These are phyloP conservation scores for Effrenium voratum DNA, from an alignment of 73 alveolate species.

Conservation along the genomic window DNA sequence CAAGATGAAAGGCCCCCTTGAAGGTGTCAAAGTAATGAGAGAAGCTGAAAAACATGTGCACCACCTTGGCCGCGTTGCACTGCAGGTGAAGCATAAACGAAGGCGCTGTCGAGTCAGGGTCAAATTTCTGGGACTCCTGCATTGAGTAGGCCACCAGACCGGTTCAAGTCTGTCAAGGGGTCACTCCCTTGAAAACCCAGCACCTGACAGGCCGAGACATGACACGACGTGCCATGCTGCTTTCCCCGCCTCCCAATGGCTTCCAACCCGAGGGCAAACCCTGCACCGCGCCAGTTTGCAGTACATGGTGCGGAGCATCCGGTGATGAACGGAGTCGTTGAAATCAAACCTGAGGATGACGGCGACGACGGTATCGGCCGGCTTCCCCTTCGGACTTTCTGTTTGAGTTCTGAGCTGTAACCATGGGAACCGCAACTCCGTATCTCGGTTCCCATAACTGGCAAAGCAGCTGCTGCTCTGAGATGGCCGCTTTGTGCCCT, in stretches of 20 bases:
- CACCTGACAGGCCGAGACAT: conserved; percentile 14
- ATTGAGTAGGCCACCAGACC: conserved; percentile 84
- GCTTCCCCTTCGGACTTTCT: too few species aligned
- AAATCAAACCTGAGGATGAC: conserved; percentile 50
- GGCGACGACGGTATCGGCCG: too few species aligned
- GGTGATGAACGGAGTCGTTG: conserved; percentile 22
- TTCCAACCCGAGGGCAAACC: conserved; percentile 72
- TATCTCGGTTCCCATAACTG: too few species aligned
- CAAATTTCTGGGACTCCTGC: background rate
- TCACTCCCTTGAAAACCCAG: conserved; percentile 72
- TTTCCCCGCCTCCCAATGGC: conserved; percentile 86
- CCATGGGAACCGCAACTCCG: background rate
- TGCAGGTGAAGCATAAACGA: background rate
- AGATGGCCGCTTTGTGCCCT: background rate
- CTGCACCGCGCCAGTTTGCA: conserved; percentile 77
- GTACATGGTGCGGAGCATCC: conserved; percentile 92
- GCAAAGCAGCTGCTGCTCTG: background rate
- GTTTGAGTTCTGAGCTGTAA: background rate
- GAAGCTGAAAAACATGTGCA: conserved; percentile 68
- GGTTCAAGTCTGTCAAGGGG: conserved; percentile 80
- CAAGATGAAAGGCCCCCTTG: conserved; percentile 20
- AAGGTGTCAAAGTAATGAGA: conserved; percentile 48
- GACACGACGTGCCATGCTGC: background rate
- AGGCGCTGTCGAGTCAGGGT: background rate
- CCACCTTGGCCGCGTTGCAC: background rate